Percentiles rank a stretch among this genome's conserved stretches.
Evolutionary conservation across 208 protist species (phyloP).

Genomic region (Leishmania tarentolae): DNA sequence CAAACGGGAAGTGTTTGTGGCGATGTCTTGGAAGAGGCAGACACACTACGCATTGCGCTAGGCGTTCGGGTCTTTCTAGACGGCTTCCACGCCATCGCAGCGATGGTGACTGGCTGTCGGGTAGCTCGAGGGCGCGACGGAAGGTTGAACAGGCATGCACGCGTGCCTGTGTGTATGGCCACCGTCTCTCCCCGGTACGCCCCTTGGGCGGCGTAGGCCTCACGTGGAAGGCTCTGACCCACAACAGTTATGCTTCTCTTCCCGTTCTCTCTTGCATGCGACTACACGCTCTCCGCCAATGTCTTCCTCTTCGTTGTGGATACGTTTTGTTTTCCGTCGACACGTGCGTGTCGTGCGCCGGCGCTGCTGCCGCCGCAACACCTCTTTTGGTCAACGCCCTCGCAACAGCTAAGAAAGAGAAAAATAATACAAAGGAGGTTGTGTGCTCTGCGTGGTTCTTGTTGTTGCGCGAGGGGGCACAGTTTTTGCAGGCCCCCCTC

Average conservation of each 20-base stretch:
- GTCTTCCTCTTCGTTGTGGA: background rate
- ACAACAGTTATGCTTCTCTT: background rate
- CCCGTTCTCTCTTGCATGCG: background rate
- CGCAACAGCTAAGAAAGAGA: background rate
- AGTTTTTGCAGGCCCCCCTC: background rate
- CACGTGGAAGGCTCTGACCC: background rate
- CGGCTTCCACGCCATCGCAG: background rate
- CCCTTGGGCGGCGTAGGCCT: background rate
- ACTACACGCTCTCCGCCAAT: background rate
- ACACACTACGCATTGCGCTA: background rate
- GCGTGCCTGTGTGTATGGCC: too few relatives aligned
- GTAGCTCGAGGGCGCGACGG: background rate
- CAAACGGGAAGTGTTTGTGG: background rate
- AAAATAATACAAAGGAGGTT: background rate
- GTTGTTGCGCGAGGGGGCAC: background rate
- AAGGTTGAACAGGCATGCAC: background rate
- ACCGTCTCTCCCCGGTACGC: background rate
- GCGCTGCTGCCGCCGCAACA: background rate
- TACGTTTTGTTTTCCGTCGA: background rate
- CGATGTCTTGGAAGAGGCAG: background rate
- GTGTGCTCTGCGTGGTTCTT: background rate
- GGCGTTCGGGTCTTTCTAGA: background rate
- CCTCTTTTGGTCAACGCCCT: background rate
- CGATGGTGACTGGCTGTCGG: background rate
- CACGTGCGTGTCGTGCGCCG: background rate